Evolutionary conservation across 352 stramenopile genomes (phyloP).

Genomic region (Phytophthora nicotianae): DNA sequence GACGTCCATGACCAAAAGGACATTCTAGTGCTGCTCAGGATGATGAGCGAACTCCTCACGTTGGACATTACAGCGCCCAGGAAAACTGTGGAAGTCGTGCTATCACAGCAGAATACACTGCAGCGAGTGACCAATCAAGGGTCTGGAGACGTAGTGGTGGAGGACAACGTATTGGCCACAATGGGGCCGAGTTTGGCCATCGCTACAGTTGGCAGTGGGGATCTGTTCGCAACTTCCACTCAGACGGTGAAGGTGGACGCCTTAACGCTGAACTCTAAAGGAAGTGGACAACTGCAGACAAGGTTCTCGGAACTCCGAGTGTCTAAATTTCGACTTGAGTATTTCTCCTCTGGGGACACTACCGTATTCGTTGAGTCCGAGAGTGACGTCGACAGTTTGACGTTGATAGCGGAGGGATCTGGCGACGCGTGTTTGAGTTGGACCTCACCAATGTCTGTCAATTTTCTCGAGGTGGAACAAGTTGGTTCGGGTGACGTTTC

Average conservation of each 20-base stretch:
- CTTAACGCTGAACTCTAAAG: constrained; percentile 22
- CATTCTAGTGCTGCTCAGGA: constrained; percentile 11
- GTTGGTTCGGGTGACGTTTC: constrained; percentile 22
- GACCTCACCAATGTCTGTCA: constrained; percentile 3
- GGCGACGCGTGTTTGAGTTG: constrained; percentile 27
- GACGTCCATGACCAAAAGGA: constrained; percentile 23
- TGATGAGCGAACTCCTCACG: constrained; percentile 22
- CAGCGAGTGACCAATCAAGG: constrained; percentile 24
- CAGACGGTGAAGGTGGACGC: constrained; percentile 20
- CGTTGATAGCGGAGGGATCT: constrained; percentile 15
- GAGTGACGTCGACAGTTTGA: constrained; percentile 15
- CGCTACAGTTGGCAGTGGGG: constrained; percentile 18
- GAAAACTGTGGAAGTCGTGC: constrained; percentile 28
- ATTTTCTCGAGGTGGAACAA: constrained; percentile 15
- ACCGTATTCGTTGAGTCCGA: constrained; percentile 4
- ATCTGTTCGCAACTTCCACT: constrained; percentile 19
- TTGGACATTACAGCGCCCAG: constrained; percentile 19
- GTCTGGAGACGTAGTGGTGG: constrained; percentile 14
- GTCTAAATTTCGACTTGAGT: constrained; percentile 14
- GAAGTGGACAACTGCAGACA: constrained; percentile 24
- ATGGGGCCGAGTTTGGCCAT: constrained; percentile 19
- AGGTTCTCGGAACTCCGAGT: constrained; percentile 19
- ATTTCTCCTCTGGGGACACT: constrained; percentile 24
- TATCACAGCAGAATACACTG: constrained; percentile 23
- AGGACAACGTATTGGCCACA: constrained; percentile 20